These are phyloP conservation scores for Cicer bijugum DNA, from an alignment of 306 rosid genomes.

Conservation along the genomic window DNA sequence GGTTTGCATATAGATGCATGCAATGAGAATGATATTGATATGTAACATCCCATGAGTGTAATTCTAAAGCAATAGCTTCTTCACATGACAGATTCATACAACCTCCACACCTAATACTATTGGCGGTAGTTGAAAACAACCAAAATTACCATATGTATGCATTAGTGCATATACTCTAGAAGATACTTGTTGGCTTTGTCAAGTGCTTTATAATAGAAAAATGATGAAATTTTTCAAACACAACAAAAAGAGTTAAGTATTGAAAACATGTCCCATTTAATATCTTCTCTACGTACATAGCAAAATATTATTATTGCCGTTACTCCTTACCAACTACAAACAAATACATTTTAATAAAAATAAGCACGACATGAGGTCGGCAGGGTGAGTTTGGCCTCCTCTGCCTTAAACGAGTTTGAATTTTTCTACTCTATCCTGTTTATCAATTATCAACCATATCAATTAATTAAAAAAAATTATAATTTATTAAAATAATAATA, in stretches of 20 bases:
- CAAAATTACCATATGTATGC: slow-evolving; percentile 29
- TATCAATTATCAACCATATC: too few species aligned
- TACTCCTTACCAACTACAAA: not conserved
- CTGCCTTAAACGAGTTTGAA: too few species aligned
- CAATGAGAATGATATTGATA: slow-evolving; percentile 52
- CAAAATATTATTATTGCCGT: slow-evolving; percentile 1
- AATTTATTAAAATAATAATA: too few species aligned
- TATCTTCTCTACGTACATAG: not conserved
- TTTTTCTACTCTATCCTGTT: too few species aligned
- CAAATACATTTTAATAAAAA: too few species aligned
- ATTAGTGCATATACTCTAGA: too few species aligned
- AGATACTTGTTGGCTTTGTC: not conserved
- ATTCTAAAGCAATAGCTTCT: slow-evolving; percentile 42
- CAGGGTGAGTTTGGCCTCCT: too few species aligned
- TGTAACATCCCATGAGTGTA: slow-evolving; percentile 7
- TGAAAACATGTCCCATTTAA: slow-evolving; percentile 8
- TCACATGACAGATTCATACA: slow-evolving; percentile 36
- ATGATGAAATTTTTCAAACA: slow-evolving; percentile 33
- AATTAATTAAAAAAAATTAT: too few species aligned
- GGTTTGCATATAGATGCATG: slow-evolving; percentile 18
- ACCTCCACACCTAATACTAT: slow-evolving; percentile 36
- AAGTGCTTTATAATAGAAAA: slow-evolving; percentile 20
- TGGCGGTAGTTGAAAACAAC: slow-evolving; percentile 45
- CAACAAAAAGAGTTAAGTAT: not conserved
- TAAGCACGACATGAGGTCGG: too few species aligned